A percentile compares a stretch with the other conserved stretches of the same genome.
Evolutionary conservation across 2,329 filamentous ascomycete species (phyloP).

Genomic region (Aspergillus intermedius): DNA sequence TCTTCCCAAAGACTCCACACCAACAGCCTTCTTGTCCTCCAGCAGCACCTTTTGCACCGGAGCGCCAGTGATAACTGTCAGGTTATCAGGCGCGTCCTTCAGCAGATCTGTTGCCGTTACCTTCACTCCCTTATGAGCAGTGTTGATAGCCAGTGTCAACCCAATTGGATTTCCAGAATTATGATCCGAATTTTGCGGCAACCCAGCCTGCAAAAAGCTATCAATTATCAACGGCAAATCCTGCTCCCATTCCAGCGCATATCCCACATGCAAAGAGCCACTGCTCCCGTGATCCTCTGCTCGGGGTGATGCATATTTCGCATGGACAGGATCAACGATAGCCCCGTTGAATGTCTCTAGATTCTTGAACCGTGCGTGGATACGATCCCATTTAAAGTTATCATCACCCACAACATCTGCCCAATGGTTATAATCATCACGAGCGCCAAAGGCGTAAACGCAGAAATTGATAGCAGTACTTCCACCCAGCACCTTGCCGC

Average conservation of each 20-base stretch:
- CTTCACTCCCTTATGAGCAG: conserved; percentile 43
- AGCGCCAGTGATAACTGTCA: conserved; percentile 47
- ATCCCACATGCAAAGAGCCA: conserved; percentile 46
- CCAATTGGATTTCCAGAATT: conserved; percentile 56
- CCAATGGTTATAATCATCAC: conserved; percentile 59
- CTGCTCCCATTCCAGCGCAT: conserved; percentile 44
- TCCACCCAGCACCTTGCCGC: conserved; percentile 49
- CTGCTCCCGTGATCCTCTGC: conserved; percentile 42
- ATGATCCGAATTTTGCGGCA: conserved; percentile 48
- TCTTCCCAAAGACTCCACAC: conserved; percentile 39
- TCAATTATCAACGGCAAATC: conserved; percentile 44
- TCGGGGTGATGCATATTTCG: conserved; percentile 45
- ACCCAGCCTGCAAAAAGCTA: conserved; percentile 44
- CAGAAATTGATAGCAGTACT: conserved; percentile 51
- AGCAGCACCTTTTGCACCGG: conserved; percentile 45
- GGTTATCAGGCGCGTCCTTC: conserved; percentile 40
- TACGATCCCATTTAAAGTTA: conserved; percentile 49
- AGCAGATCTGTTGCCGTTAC: conserved; percentile 50
- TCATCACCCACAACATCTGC: conserved; percentile 51
- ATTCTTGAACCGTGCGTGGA: conserved; percentile 45
- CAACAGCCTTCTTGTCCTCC: conserved; percentile 40
- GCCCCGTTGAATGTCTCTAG: conserved; percentile 50
- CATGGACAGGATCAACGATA: conserved; percentile 30
- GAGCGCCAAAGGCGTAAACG: conserved; percentile 49
- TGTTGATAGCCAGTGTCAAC: conserved; percentile 47